Conservation (phyloP, 345 rosid species). For the Psidium guajava region DNA sequence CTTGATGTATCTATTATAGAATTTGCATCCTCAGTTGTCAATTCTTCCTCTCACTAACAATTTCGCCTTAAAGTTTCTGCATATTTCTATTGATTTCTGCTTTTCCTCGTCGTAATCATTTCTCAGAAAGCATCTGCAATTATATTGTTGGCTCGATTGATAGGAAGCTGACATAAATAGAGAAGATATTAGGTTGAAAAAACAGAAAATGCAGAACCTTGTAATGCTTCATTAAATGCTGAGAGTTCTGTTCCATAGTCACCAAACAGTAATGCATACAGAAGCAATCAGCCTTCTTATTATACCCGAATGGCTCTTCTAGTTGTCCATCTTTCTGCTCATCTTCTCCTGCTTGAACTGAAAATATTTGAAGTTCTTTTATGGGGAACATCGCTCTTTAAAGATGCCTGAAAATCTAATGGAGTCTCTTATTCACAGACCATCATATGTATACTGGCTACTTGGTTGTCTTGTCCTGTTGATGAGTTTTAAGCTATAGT, state of each 20-base stretch:
- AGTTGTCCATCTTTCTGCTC: not conserved
- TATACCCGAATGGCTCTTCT: not conserved
- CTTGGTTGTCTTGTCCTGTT: not conserved
- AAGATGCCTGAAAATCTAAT: not conserved
- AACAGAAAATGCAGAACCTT: not conserved
- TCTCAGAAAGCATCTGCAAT: not conserved
- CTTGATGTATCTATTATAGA: not conserved
- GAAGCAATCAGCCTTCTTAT: not conserved
- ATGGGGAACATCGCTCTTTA: not conserved
- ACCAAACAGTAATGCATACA: not conserved
- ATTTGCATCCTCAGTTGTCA: not conserved
- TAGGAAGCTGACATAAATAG: not conserved
- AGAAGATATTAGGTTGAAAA: not conserved
- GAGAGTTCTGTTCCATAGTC: not conserved
- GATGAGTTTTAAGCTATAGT: not conserved
- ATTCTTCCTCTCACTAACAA: not conserved
- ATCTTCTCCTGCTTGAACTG: not conserved
- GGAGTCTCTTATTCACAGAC: not conserved
- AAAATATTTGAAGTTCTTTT: not conserved
- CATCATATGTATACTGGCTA: not conserved
- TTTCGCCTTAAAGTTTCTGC: not conserved
- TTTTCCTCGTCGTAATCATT: not conserved
- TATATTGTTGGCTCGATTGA: not conserved
- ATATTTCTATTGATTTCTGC: not conserved
- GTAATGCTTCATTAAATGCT: not conserved